Evolutionary conservation across 495 filamentous ascomycete genomes (phyloP), one percentile per base, ranked within the genome.

Genomic region (Aspergillus nanangensis): DNA sequence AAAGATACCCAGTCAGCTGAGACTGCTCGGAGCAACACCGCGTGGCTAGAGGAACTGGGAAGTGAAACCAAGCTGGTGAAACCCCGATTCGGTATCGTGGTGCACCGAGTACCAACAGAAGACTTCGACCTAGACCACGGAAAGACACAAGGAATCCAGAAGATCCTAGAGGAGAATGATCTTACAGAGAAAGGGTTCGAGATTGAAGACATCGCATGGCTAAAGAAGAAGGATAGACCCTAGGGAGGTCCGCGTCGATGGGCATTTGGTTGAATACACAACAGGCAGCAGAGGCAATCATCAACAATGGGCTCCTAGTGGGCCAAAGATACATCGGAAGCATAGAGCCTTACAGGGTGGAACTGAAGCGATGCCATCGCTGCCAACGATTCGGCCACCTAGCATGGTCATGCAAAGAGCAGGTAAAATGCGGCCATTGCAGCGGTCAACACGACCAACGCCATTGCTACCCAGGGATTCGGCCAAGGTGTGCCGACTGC

Each of bases 341-440:
- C 10, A 44, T 64, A 2, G 52, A 60, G 38, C 40, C 25, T 1
- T 46, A 48, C 13, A 22, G 53, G 27, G 45, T 60, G 14, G 51
- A 65, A 23, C 45, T 41, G 14, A 61, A 61, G 20, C 37, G 52
- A 39, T 67, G 50, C 47, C 51, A 51, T 33, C 48, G 53, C 5
- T 67, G 52, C 45, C 38, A 65, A 45, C 21, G 38, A 14, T 62
- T 67, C 20, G 51, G 61, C 7, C 53, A 67, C 32, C 35, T 62
- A n/a, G 57, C 51, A 8, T 65, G 56, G 59, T 50, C 51, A 35
- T 67, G 57, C 39, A 61, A 61, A 35, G 58, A 67, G 47, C 46
- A 46, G 10, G 43, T 48, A 7, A 44, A 51, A 41, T 65, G 47
- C 25, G 52, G 64, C 17, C 49, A 67, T 33, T 67, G 45, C 22